A percentile compares a stretch with the other conserved stretches of the same genome.
Evolutionary conservation across 495 filamentous ascomycete species (phyloP).

Genomic region (Penicillium lividum): DNA sequence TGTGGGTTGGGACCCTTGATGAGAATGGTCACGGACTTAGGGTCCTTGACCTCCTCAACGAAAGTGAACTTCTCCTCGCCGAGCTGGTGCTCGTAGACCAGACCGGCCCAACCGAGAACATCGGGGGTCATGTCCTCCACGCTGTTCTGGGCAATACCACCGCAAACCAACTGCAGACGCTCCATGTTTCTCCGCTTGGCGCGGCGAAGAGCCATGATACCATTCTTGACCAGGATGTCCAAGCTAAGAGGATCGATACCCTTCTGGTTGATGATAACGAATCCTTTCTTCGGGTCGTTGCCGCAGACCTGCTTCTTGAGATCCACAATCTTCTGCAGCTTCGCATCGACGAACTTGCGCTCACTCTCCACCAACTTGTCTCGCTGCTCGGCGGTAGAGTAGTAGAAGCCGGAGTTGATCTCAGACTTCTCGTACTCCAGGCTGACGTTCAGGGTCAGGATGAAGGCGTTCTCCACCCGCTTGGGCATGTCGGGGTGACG

Average conservation of each 20-base stretch:
- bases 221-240: slow-evolving; percentile 96
- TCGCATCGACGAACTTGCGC: slow-evolving; percentile 92
- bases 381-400: slow-evolving; percentile 92
- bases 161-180: slow-evolving; percentile 89
- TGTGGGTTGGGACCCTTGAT: slow-evolving; percentile 98
- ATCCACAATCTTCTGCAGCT: slow-evolving; percentile 96
- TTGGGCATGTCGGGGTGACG: slow-evolving; percentile 99
- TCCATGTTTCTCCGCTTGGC: slow-evolving; percentile 99
- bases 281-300: slow-evolving; percentile 89
- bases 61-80: slow-evolving; percentile 99
- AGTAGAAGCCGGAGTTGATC: slow-evolving; percentile 99
- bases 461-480: slow-evolving; percentile 90
- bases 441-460: slow-evolving; percentile 94
- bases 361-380: slow-evolving; percentile 98
- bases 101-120: slow-evolving; percentile 91
- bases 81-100: slow-evolving; percentile 95
- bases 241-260: slow-evolving; percentile 95
- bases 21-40: slow-evolving; percentile 96
- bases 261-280: slow-evolving; percentile 99
- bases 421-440: slow-evolving; percentile 99
- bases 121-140: slow-evolving; percentile 90
- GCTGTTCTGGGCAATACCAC: slow-evolving; percentile 89
- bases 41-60: slow-evolving; percentile 96
- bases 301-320: slow-evolving; percentile 98
- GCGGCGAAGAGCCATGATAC: slow-evolving; percentile 88